Base-by-base conservation (phyloP, 306 rosid genomes). In the Lathyrus tuberosus region DNA sequence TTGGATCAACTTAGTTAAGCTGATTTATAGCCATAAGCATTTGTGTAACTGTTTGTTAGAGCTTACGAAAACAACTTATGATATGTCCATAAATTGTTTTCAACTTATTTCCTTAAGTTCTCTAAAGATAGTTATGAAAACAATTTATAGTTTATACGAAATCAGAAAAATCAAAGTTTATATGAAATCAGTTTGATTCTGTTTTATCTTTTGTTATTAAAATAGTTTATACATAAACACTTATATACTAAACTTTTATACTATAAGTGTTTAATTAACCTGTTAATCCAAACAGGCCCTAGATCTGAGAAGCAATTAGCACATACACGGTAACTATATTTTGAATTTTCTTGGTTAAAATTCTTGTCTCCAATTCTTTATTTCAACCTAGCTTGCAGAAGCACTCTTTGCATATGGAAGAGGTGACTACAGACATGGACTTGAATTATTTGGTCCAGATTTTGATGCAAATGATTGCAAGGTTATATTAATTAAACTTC, bases 311-410 rank as follows among this genome's bases (percentile, higher is more conserved):
- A 59, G 24, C 24, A 59, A 59, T 31, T 31, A 58, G 62, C 40
- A 47, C 35, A 26, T 58, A 26, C 38, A 8, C 10, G 42, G 20
- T 30, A 38, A 51, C 52, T 62, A 53, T 53, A 10, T 14, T 26
- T 43, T 5, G 22, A 22, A 54, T 48, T 66, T 51, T 42, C 11
- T 8, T 20, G 7, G 70, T 62, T 62, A 14, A 71, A 52, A 43
- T 24, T 33, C 3, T 18, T 12, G 38, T 52, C 35, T 53, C 33
- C 67, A 48, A 75, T 70, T 69, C 67, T 62, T 18, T 16, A 62
- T 75, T 53, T 64, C 8, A 51, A 51, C 59, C 49, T 82, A 93
- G 98, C 94, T 93, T 79, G 96, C 97, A 58, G 97, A 93, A 88
- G 92, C 97, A 65, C 62, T 84, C 40, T 86, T 77, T 48, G 91